Conservation (phyloP, 768 basidiomycete species). For the Amanita jacksonii region DNA sequence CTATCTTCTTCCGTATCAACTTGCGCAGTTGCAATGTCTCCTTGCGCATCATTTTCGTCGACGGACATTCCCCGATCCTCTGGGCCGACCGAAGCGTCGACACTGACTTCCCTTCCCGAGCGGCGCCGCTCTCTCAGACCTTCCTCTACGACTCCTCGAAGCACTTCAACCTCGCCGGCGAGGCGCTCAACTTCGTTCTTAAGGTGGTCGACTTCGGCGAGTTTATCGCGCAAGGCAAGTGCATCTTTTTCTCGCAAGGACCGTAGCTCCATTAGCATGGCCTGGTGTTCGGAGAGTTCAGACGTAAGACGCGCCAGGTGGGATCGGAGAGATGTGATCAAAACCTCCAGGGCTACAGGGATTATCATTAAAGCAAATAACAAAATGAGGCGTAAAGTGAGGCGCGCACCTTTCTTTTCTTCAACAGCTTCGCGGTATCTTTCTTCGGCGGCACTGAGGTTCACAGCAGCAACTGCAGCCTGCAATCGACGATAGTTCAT, state of each 20-base stretch:
- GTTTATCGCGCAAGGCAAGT: slow-evolving; percentile 45
- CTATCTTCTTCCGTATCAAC: slow-evolving; percentile 12
- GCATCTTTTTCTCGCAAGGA: slow-evolving; percentile 54
- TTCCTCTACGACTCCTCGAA: slow-evolving; percentile 82
- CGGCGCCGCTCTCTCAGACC: slow-evolving; percentile 67
- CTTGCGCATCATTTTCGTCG: slow-evolving; percentile 20
- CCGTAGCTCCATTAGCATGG: slow-evolving; percentile 57
- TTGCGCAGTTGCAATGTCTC: slow-evolving; percentile 10
- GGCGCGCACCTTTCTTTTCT: slow-evolving; percentile 82
- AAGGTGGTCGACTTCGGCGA: slow-evolving; percentile 57
- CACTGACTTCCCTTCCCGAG: slow-evolving; percentile 21
- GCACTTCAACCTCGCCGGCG: slow-evolving; percentile 75
- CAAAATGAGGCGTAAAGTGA: slow-evolving; percentile 11
- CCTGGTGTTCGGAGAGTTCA: slow-evolving; percentile 72
- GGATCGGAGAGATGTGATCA: slow-evolving; percentile 62
- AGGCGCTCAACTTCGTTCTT: slow-evolving; percentile 73
- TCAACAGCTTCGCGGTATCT: slow-evolving; percentile 73
- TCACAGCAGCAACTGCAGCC: slow-evolving; percentile 25
- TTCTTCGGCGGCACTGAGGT: slow-evolving; percentile 22
- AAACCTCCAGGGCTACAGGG: slow-evolving; percentile 62
- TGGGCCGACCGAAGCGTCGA: slow-evolving; percentile 8
- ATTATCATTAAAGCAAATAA: slow-evolving; percentile 15
- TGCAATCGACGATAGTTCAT: slow-evolving; percentile 8
- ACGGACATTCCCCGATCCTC: slow-evolving; percentile 26
- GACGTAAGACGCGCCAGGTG: slow-evolving; percentile 72